Base-by-base conservation (phyloP, 441 rosid genomes). In the Eruca vesicaria region DNA sequence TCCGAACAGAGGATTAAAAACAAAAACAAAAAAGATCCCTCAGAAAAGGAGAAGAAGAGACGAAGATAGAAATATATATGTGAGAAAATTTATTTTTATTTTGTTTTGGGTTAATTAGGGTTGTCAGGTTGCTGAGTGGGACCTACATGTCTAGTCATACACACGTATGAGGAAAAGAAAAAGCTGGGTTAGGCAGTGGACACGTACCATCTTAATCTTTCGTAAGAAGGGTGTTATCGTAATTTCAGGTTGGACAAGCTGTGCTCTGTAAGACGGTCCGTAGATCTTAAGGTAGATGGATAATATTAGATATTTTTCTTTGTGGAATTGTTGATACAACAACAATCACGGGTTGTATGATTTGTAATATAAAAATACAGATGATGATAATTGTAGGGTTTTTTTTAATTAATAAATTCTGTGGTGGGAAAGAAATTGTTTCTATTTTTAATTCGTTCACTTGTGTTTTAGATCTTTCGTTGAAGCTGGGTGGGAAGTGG, bases 71-170 rank as follows among this genome's bases (percentile, higher is more conserved):
- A 26, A 71, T 63, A 35, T 43, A 52, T 15, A 66, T 0, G 20
- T 18, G 29, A 2, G 7, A 14, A 1, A 68, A 50, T 7, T 41
- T 2, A 11, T 61, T 59, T 60, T 8, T 1, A 61, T 59, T 60
- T 8, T 1, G 55, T 48, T 48, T 68, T 20, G 45, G 66, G 45
- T 56, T 57, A 20, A 29, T 45, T 50, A 31, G 65, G 59, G 72
- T 57, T 78, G 81, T 73, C 78, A 38, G 21, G 66, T 63, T 23
- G 78, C 52, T 16, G 28, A 57, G 71, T 73, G 78, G 78, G 75
- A 0, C 71, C 78, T 43, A 73, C 71, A 36, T 63, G 16, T 68
- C 81, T 73, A 78, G 81, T 78, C 81, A 78, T 63, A 68, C 6
- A 68, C 81, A 78, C 75, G 78, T 78, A 68, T 36, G 72, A 32